Evolutionary conservation across 495 filamentous ascomycete genomes (phyloP).

Genomic region (Penicillium dipodomyicola): DNA sequence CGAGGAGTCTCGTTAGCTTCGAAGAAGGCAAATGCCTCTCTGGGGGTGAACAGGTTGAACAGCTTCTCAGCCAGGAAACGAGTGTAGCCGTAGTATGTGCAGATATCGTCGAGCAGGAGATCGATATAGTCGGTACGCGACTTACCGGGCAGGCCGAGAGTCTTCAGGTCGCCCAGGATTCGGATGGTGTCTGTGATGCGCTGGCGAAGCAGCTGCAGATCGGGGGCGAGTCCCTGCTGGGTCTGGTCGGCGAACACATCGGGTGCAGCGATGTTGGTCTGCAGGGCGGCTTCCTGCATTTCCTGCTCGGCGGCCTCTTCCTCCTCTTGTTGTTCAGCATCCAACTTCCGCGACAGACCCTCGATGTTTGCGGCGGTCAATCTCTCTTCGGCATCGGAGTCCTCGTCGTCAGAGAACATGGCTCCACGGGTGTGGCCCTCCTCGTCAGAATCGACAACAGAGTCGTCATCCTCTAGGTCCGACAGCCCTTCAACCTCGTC

Average conservation of each 20-base stretch:
- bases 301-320: slow-evolving; percentile 64
- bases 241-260: slow-evolving; percentile 65
- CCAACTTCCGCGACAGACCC: slow-evolving; percentile 79
- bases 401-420: slow-evolving; percentile 95
- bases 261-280: slow-evolving; percentile 87
- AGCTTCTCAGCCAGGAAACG: slow-evolving; percentile 82
- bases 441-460: slow-evolving; percentile 73
- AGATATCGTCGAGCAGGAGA: slow-evolving; percentile 87
- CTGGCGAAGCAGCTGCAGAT: slow-evolving; percentile 83
- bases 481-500: slow-evolving; percentile 48
- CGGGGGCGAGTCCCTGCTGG: slow-evolving; percentile 68
- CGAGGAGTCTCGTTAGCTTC: slow-evolving; percentile 94
- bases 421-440: slow-evolving; percentile 54
- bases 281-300: slow-evolving; percentile 81
- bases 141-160: slow-evolving; percentile 69
- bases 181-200: slow-evolving; percentile 92
- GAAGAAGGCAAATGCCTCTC: slow-evolving; percentile 97
- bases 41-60: slow-evolving; percentile 83
- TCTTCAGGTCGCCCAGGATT: slow-evolving; percentile 82
- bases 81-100: slow-evolving; percentile 89
- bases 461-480: slow-evolving; percentile 60
- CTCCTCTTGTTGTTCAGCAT: slow-evolving; percentile 63
- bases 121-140: slow-evolving; percentile 84
- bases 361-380: slow-evolving; percentile 96
- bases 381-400: slow-evolving; percentile 84